phyloP scores from a whole-genome alignment of 148 eudicot genomes.

The Pharnaceum exiguum region DNA sequence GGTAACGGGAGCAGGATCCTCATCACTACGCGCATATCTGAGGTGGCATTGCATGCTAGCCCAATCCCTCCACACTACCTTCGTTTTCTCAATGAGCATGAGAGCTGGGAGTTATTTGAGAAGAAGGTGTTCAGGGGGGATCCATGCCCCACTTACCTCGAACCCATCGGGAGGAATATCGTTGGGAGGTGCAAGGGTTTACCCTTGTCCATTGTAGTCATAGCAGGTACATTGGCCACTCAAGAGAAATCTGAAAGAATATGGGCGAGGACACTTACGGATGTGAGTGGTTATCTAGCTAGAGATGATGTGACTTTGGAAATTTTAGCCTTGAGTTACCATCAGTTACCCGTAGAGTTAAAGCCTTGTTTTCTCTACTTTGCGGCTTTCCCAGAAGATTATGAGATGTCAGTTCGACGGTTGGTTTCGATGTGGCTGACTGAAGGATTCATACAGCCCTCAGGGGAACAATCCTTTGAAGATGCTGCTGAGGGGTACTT shows the following conservation, averaged over 20 bases:
- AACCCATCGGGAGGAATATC: conserved; percentile 15
- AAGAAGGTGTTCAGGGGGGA: conserved; percentile 23
- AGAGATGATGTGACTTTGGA: conserved; percentile 13
- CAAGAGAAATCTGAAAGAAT: background rate
- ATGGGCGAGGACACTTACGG: conserved; percentile 26
- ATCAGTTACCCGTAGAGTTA: conserved; percentile 24
- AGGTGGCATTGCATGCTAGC: conserved; percentile 26
- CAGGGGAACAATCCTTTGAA: conserved; percentile 15
- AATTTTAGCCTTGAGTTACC: conserved; percentile 26
- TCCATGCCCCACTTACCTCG: conserved; percentile 15
- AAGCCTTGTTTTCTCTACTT: conserved; percentile 33
- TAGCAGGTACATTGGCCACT: conserved; percentile 28
- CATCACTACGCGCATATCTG: conserved; percentile 19
- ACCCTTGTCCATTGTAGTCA: conserved; percentile 35
- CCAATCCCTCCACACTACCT: conserved; percentile 9
- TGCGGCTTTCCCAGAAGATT: conserved; percentile 26
- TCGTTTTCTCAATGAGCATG: conserved; percentile 12
- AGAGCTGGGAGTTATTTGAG: conserved; percentile 32
- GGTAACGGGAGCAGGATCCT: conserved; percentile 19
- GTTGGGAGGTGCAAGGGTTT: conserved; percentile 24
- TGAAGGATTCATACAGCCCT: conserved; percentile 29
- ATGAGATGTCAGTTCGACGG: conserved; percentile 20
- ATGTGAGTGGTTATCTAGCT: conserved; percentile 16
- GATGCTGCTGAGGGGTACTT: conserved; percentile 25
- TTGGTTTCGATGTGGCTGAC: conserved; percentile 33